Evolutionary conservation across 371 early-diverging fungal species (phyloP), one percentile per base, ranked within the genome.

Genomic region (Lichtheimia corymbifera): DNA sequence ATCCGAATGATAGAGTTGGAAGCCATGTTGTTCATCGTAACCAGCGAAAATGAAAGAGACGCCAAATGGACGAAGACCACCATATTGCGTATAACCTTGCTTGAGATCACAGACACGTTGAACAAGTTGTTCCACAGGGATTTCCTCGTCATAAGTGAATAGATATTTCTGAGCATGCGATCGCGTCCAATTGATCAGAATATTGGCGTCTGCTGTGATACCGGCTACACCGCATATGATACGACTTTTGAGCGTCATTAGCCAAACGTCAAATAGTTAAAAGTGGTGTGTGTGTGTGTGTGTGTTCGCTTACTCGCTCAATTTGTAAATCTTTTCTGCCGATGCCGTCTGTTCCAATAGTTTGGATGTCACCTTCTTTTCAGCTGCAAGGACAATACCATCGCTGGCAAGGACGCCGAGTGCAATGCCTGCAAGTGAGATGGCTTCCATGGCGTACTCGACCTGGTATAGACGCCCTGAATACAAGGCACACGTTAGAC

Each of bases 371-470:
- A 93, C 92, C 79, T 96, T 96, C 77, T 95, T 97, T 74, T 98
- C 97, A 30, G 99, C 99, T 17, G 97, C 94, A 66, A 99, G 87
- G 4, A 99, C 94, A 56, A 99, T 85, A 53, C 99, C 99, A 61
- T 99, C 99, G 55, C 84, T 87, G 50, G 93, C 85, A 53, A 96
- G 83, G 63, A 98, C 88, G 45, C 99, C 99, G 40, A 99, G 84
- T 14, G 93, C 93, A 57, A 97, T 96, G 58, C 99, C 98, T 43
- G 99, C 99, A 67, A 94, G 95, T 11, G 94, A 93, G 72, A 99
- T 97, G 55, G 98, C 98, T 75, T 99, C 99, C 93, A 99, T 99
- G 49, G 99, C 99, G 83, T 99, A 99, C 80, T 99, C 99, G 64
- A 99, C 99, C 80, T 99, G 99, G 82, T 95, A 95, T 66, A 99